Percentiles rank a stretch among this genome's conserved stretches.
phyloP scores from a whole-genome alignment of 1,284 basidiomycete species.

The Pulveroboletus sp. region DNA sequence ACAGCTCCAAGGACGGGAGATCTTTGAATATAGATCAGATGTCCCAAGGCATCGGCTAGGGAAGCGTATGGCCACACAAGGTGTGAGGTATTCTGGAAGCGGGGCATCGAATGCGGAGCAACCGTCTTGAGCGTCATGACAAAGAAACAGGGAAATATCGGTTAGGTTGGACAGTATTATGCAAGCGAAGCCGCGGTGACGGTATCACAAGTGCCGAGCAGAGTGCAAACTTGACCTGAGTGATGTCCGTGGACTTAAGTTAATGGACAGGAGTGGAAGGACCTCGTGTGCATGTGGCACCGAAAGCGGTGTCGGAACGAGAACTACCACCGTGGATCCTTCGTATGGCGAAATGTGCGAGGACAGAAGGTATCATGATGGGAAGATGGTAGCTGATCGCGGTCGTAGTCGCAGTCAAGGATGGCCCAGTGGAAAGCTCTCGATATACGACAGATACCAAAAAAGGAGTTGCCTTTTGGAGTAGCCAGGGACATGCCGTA shows the following conservation, averaged over 20 bases:
- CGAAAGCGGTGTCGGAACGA: conserved; percentile 35
- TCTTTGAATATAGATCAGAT: conserved; percentile 25
- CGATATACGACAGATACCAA: conserved; percentile 27
- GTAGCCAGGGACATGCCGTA: conserved; percentile 30
- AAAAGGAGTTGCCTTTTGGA: conserved; percentile 32
- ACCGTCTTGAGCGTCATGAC: conserved; percentile 30
- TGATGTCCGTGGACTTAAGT: conserved; percentile 43
- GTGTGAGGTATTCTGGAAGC: conserved; percentile 29
- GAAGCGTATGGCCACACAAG: conserved; percentile 12
- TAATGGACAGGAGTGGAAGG: conserved; percentile 40
- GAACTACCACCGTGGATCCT: conserved; percentile 22
- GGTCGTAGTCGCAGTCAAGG: conserved; percentile 6
- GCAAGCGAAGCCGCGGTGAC: conserved; percentile 44
- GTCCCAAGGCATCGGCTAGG: conserved; percentile 17
- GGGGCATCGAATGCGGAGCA: conserved; percentile 28
- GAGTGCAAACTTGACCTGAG: conserved; percentile 30
- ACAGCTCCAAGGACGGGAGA: conserved; percentile 14
- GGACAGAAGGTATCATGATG: conserved; percentile 8
- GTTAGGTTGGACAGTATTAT: conserved; percentile 32
- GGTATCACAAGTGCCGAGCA: conserved; percentile 39
- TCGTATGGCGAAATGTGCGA: conserved; percentile 17
- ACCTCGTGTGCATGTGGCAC: conserved; percentile 41
- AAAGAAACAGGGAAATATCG: conserved; percentile 39
- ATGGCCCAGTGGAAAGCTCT: neutral
- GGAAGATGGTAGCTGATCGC: conserved; percentile 19